Conservation (phyloP, 345 rosid genomes). For the Populus tremula region DNA sequence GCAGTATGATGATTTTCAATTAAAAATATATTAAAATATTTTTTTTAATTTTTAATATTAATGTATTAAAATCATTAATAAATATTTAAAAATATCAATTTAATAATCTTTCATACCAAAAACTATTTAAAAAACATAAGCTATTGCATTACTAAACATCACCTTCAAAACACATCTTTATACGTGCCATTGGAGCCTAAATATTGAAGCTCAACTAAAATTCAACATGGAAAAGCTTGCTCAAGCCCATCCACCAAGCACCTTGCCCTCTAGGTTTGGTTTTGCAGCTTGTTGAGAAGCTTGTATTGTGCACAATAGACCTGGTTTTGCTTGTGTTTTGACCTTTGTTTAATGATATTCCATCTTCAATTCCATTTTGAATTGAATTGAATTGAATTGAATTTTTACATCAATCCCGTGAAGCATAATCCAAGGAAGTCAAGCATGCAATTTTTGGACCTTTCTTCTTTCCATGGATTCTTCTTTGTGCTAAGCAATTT, state of each 20-base stretch:
- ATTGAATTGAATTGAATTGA: not conserved
- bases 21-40: too few relatives aligned
- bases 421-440: not conserved
- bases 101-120: too few relatives aligned
- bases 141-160: too few relatives aligned
- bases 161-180: too few relatives aligned
- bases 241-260: not conserved
- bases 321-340: not conserved
- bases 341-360: not conserved
- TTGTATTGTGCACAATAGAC: not conserved
- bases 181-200: too few relatives aligned
- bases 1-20: too few relatives aligned
- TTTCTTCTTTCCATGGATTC: not conserved
- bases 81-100: too few relatives aligned
- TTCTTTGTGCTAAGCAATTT: not conserved
- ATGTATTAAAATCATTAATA: too few relatives aligned
- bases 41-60: too few relatives aligned
- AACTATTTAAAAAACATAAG: too few relatives aligned
- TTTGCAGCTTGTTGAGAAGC: not conserved
- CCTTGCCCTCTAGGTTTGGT: not conserved
- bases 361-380: not conserved
- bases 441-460: not conserved
- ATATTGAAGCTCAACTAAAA: not conserved
- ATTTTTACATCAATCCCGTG: not conserved
- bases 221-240: not conserved